phyloP scores from a whole-genome alignment of 768 basidiomycete genomes.

The Tylopilus sp. region DNA sequence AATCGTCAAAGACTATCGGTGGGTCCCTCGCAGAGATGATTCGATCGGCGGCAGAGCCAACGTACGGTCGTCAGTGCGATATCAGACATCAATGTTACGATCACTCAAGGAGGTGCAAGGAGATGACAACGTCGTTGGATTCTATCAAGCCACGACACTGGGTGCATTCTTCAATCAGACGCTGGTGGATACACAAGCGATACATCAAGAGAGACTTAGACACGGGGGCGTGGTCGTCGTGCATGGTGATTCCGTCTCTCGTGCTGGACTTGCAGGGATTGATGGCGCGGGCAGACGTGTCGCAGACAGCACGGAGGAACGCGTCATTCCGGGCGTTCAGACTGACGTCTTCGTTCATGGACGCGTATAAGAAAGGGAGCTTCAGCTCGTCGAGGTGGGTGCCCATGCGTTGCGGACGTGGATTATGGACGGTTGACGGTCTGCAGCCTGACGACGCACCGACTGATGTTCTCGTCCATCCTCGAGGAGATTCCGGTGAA shows the following conservation, averaged over 20 bases:
- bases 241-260: constrained; percentile 56
- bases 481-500: constrained; percentile 83
- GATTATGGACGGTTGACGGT: constrained; percentile 10
- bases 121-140: constrained; percentile 89
- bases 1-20: constrained; percentile 75
- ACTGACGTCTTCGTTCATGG: constrained; percentile 74
- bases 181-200: constrained; percentile 76
- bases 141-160: constrained; percentile 86
- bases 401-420: background rate
- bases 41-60: constrained; percentile 1
- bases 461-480: constrained; percentile 81
- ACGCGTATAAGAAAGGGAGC: constrained; percentile 76
- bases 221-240: constrained; percentile 85
- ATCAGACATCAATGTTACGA: constrained; percentile 81
- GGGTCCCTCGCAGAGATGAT: constrained; percentile 27
- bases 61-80: constrained; percentile 52
- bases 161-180: constrained; percentile 84
- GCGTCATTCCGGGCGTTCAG: constrained; percentile 88
- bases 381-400: constrained; percentile 81
- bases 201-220: constrained; percentile 80
- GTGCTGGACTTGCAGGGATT: background rate
- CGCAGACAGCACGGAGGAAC: constrained; percentile 77
- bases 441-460: constrained; percentile 70
- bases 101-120: constrained; percentile 88
- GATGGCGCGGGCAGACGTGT: constrained; percentile 53